phyloP scores from a whole-genome alignment of 345 rosid species.

The Crucihimalaya himalaica region DNA sequence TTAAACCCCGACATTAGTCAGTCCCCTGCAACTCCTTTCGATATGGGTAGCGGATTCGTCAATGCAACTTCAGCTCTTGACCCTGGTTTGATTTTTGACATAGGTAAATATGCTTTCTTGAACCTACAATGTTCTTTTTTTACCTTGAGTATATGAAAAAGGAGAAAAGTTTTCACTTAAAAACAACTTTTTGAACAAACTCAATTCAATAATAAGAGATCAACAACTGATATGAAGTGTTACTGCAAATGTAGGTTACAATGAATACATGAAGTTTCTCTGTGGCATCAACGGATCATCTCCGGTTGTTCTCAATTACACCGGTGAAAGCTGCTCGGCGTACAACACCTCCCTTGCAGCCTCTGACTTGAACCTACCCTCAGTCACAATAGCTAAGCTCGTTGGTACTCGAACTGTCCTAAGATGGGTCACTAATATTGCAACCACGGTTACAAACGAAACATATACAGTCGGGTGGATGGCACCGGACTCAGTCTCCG shows the following conservation, averaged over 20 bases:
- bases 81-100: slow-evolving; percentile 82
- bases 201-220: not conserved
- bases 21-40: slow-evolving; percentile 95
- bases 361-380: slow-evolving; percentile 85
- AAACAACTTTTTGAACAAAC: not conserved
- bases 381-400: slow-evolving; percentile 70
- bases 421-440: slow-evolving; percentile 63
- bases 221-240: not conserved
- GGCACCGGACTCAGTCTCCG: slow-evolving; percentile 68
- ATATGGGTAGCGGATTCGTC: slow-evolving; percentile 96
- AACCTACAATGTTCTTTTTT: not conserved
- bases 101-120: slow-evolving; percentile 59
- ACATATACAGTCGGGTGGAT: slow-evolving; percentile 72
- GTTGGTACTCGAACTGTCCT: slow-evolving; percentile 53
- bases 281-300: slow-evolving; percentile 80
- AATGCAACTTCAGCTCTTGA: slow-evolving; percentile 88
- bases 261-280: slow-evolving; percentile 82
- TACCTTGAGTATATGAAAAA: not conserved
- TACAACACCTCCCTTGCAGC: slow-evolving; percentile 52
- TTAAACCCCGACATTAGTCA: slow-evolving; percentile 73
- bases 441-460: slow-evolving; percentile 48
- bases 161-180: not conserved
- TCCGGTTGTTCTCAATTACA: slow-evolving; percentile 77
- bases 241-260: slow-evolving; percentile 54
- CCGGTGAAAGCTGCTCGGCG: slow-evolving; percentile 60